These are phyloP conservation scores for Solanum hybrid DNA, from an alignment of 305 asterid species.

Conservation along the genomic window DNA sequence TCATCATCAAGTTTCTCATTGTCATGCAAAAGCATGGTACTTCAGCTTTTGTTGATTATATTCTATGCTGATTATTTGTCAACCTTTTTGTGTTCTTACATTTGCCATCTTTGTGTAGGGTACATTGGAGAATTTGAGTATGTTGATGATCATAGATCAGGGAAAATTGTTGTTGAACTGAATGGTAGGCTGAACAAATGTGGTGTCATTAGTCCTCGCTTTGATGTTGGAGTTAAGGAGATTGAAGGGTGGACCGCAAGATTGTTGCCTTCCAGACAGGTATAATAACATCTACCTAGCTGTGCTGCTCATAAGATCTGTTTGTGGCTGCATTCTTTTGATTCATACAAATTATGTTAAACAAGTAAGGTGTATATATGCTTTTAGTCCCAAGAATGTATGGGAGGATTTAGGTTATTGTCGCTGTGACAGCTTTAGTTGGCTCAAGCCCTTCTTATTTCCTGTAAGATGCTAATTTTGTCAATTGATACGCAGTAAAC, in stretches of 20 bases:
- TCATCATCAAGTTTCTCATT: constrained; percentile 28
- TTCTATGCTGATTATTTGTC: neutral
- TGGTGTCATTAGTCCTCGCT: constrained; percentile 35
- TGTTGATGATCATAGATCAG: constrained; percentile 30
- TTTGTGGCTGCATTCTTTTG: neutral
- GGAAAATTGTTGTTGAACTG: constrained; percentile 32
- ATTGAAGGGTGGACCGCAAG: constrained; percentile 40
- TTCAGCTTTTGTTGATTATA: neutral
- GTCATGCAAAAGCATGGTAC: constrained; percentile 38
- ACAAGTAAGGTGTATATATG: neutral
- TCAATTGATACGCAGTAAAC: neutral
- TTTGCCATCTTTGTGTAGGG: constrained; percentile 1
- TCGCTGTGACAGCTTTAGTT: neutral
- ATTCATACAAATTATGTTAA: neutral
- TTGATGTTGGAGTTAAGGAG: constrained; percentile 28
- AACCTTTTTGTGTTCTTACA: neutral
- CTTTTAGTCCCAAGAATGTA: neutral
- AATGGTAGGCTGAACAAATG: constrained; percentile 34
- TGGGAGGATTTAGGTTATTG: neutral
- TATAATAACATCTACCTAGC: neutral
- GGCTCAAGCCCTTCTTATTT: neutral
- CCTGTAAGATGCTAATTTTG: neutral
- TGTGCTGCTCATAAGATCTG: neutral
- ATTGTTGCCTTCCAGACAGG: constrained; percentile 37
- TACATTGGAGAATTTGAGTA: constrained; percentile 32